Percentiles rank a stretch among this genome's conserved stretches.
Conservation (phyloP, 805 yeast species). For the Candida sakaeoensis region DNA sequence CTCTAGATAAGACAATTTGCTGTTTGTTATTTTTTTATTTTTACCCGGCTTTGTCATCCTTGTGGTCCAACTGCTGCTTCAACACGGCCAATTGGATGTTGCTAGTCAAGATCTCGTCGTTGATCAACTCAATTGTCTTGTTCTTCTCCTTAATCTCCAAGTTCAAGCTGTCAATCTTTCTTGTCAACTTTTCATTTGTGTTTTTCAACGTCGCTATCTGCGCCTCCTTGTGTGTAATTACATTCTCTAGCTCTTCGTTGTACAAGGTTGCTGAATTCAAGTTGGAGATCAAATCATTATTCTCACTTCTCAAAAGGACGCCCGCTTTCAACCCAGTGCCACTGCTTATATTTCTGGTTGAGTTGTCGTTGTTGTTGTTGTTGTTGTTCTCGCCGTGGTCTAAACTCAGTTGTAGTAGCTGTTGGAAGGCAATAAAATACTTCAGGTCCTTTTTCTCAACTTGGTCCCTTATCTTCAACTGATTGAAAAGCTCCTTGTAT, state of each 20-base stretch:
- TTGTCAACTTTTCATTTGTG: slow-evolving; percentile 15
- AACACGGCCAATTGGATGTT: slow-evolving; percentile 56
- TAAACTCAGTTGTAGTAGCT: slow-evolving; percentile 12
- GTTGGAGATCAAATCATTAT: slow-evolving; percentile 18
- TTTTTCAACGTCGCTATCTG: slow-evolving; percentile 16
- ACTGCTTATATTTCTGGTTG: too few species aligned
- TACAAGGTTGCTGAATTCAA: slow-evolving; percentile 24
- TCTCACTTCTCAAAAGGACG: slow-evolving; percentile 19
- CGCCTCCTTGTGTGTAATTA: slow-evolving; percentile 10
- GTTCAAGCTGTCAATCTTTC: slow-evolving; percentile 20
- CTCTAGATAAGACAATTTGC: too few species aligned
- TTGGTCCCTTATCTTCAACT: slow-evolving; percentile 27
- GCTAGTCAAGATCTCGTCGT: slow-evolving; percentile 62
- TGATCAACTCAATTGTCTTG: slow-evolving; percentile 53
- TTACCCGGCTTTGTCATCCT: background rate
- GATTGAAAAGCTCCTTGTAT: slow-evolving; percentile 18
- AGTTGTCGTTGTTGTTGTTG: too few species aligned
- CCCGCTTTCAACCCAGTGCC: too few species aligned
- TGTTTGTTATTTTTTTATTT: background rate
- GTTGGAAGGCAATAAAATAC: slow-evolving; percentile 32
- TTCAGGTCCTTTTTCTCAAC: slow-evolving; percentile 28
- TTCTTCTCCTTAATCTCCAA: slow-evolving; percentile 44
- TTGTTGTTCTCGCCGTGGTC: slow-evolving; percentile 1
- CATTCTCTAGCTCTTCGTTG: slow-evolving; percentile 20
- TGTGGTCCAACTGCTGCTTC: slow-evolving; percentile 8